Evolutionary conservation across 257 asterid species (phyloP).

Genomic region (Scutellaria minor): DNA sequence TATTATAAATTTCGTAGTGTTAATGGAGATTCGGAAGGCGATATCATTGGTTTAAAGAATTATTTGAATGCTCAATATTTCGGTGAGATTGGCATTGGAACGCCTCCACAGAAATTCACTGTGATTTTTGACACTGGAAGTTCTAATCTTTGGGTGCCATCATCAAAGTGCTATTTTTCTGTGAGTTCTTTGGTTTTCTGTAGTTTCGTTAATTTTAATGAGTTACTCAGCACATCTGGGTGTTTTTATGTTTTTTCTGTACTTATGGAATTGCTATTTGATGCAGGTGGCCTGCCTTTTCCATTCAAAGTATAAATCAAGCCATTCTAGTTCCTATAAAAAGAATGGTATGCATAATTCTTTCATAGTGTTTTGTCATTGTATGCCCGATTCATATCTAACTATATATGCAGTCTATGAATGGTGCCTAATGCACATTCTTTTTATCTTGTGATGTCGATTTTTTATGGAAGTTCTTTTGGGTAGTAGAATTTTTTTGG

Average conservation of each 20-base stretch:
- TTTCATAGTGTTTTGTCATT: constrained; percentile 8
- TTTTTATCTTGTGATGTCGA: not conserved
- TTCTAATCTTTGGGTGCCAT: constrained; percentile 95
- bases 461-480: constrained; percentile 24
- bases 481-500: not conserved
- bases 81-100: constrained; percentile 84
- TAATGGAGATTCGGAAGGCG: constrained; percentile 52
- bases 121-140: constrained; percentile 92
- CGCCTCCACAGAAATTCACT: constrained; percentile 89
- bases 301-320: constrained; percentile 76
- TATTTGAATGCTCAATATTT: constrained; percentile 89
- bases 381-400: not conserved
- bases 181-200: constrained; percentile 47
- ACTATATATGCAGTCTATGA: not conserved
- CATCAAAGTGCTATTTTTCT: constrained; percentile 79
- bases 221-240: not conserved
- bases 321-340: constrained; percentile 67
- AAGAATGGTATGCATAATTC: constrained; percentile 59
- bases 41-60: constrained; percentile 71
- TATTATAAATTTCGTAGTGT: constrained; percentile 40
- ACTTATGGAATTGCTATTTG: constrained; percentile 26
- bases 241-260: not conserved
- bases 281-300: constrained; percentile 80
- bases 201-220: not conserved
- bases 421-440: not conserved